Base-by-base conservation (phyloP, 805 yeast genomes). In the Candida adriatica region DNA sequence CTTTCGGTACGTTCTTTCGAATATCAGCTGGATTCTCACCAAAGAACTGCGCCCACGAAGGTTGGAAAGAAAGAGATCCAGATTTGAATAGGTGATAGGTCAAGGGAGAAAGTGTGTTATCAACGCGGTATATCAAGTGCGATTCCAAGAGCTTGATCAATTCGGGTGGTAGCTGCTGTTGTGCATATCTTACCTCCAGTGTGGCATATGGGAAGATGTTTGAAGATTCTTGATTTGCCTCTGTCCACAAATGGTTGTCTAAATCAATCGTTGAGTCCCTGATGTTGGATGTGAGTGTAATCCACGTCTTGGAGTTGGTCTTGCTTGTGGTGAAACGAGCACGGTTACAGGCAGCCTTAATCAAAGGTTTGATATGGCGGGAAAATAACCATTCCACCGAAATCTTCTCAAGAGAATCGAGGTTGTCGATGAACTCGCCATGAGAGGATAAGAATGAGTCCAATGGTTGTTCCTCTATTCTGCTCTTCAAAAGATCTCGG, bases 61-160 rank as follows among this genome's bases (percentile, higher is more conserved):
- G 73, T 4, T 40, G 35, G 13, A 48, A 48, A 5, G 54, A 42
- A 19, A 62, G 49, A 6, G 49, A 37, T 3, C 55, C 50, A 8
- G 60, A 45, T 26, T 53, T 46, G 33, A 29, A 38, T 39, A 58
- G 25, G 34, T 37, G 18, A 55, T 52, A 30, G 2, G 48, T 49
- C 18, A 62, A 39, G 24, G 53, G 56, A 5, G 60, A 45, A 17
- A 66, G 55, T 32, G 64, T 62, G 3, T 49, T 53, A 31, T 68
- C 66, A 25, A 73, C 67, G 21, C 59, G 56, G 46, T 62, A 63
- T 10, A 72, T 64, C 13, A 75, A 49, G 46, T 72, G 76, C 4
- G 78, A 68, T 16, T 54, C 41, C 16, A 61, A 55, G 18, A 76
- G 48, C 6, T 60, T 54, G 24, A 46, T 46, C 6, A 75, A 51